Evolutionary conservation across 305 asterid genomes (phyloP), one percentile per base, ranked within the genome.

Genomic region (Lippia alba): DNA sequence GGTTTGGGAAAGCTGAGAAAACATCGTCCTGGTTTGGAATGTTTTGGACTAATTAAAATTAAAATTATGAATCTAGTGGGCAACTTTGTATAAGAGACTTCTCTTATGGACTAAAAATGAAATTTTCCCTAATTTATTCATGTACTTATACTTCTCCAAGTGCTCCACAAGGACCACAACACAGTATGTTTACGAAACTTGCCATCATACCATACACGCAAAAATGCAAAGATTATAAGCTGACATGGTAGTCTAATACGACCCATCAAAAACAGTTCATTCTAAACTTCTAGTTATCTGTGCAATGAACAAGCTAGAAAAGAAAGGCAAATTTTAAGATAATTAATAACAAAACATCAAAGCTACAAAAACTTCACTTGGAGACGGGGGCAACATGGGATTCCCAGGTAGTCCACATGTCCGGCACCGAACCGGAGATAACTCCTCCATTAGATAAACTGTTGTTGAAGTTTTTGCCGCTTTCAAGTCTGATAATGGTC

Each of bases 361-460:
- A n/a, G n/a, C n/a, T n/a, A n/a, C n/a, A n/a, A n/a, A n/a, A n/a
- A n/a, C 20, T 45, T 71, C 76, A 81, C 80, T 86, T 83, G 6
- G 86, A 72, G 30, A 48, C 58, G 1, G 83, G 71, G 64, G 73
- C 70, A 64, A 71, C 83, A 79, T 75, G 83, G 72, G 86, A 69
- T 33, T 80, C 86, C 86, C 86, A 87, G n/a, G n/a, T n/a, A 33
- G 75, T 39, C 88, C 90, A 88, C 17, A 82, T 72, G 15, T 85
- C 87, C 1, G 83, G 74, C 16, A 65, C 77, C 18, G 75, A 41
- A 34, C 82, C 83, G 46, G 74, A 55, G 44, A 78, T 59, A 12
- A 66, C 78, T 33, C n/a, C n/a, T n/a, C 81, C 91, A 49, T 80
- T 76, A 53, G 75, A 46, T 40, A 70, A 63, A 49, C 61, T 81